Percentiles rank a stretch among this genome's conserved stretches.
These are phyloP conservation scores for Eucalyptus tenuipes DNA, from an alignment of 345 rosid genomes.

Conservation along the genomic window DNA sequence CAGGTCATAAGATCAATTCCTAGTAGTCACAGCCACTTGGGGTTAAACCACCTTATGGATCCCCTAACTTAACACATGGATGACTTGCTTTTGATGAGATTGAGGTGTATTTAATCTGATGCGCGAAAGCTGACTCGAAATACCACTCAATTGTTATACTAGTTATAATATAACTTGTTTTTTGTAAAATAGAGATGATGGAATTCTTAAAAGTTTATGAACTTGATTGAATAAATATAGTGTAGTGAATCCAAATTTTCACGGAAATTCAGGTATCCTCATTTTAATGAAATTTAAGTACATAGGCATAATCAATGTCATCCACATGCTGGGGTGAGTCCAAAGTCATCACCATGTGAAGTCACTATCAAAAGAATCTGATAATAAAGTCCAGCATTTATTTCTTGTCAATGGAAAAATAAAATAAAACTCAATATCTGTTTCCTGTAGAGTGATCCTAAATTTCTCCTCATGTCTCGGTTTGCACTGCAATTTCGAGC, in stretches of 20 bases:
- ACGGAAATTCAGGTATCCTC: background rate
- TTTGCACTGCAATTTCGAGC: background rate
- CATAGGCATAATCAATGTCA: background rate
- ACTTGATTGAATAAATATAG: background rate
- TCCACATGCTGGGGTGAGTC: background rate
- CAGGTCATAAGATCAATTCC: background rate
- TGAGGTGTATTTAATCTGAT: background rate
- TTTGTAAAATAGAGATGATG: background rate
- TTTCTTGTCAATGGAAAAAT: background rate
- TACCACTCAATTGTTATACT: accelerated
- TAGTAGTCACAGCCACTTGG: background rate
- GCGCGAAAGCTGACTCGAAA: accelerated
- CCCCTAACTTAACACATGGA: background rate
- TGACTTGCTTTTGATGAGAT: background rate
- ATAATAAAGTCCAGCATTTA: background rate
- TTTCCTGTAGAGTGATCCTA: background rate
- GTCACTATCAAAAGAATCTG: background rate
- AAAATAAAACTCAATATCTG: background rate
- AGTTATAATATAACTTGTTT: background rate
- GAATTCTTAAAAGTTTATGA: background rate
- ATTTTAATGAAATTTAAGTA: background rate
- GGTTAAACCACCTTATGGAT: background rate
- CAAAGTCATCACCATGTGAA: background rate
- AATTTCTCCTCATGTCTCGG: background rate
- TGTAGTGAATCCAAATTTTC: background rate